phyloP scores from a whole-genome alignment of 495 filamentous ascomycete genomes.

The Ascobolus immersus region DNA sequence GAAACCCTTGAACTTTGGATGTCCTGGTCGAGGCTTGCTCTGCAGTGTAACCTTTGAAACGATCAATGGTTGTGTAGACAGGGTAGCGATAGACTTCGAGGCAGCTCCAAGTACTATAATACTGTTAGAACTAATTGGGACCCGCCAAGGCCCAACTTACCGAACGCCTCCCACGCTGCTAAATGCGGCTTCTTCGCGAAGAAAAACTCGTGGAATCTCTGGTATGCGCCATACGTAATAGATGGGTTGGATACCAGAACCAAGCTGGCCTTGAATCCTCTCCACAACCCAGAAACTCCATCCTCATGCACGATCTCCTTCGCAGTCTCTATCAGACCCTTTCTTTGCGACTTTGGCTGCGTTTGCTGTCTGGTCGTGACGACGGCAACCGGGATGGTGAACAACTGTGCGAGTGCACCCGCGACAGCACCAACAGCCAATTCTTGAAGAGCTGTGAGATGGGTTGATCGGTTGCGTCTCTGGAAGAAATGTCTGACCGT shows the following conservation, averaged over 20 bases:
- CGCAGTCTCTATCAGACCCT: slow-evolving; percentile 70
- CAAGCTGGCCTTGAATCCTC: slow-evolving; percentile 84
- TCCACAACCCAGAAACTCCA: slow-evolving; percentile 71
- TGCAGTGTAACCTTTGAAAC: slow-evolving; percentile 95
- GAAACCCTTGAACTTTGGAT: slow-evolving; percentile 89
- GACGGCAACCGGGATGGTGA: slow-evolving; percentile 88
- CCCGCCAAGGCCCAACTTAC: too few species aligned
- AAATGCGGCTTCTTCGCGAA: slow-evolving; percentile 57
- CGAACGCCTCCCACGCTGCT: slow-evolving; percentile 72
- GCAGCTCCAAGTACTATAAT: slow-evolving; percentile 80
- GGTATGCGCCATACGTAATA: slow-evolving; percentile 95
- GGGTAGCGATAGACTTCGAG: slow-evolving; percentile 80
- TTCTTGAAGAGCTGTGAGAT: slow-evolving; percentile 65
- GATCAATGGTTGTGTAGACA: slow-evolving; percentile 83
- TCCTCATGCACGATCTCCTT: slow-evolving; percentile 81
- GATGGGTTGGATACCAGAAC: slow-evolving; percentile 91
- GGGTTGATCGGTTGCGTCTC: slow-evolving; percentile 32
- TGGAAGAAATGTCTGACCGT: slow-evolving; percentile 63
- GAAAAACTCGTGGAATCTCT: slow-evolving; percentile 54
- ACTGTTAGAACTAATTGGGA: slow-evolving; percentile 17
- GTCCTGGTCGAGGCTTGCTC: slow-evolving; percentile 63
- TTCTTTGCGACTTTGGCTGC: slow-evolving; percentile 53
- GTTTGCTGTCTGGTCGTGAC: slow-evolving; percentile 93
- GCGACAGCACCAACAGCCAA: slow-evolving; percentile 67
- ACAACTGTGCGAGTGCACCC: slow-evolving; percentile 78